Evolutionary conservation across 495 filamentous ascomycete genomes (phyloP), one percentile per base, ranked within the genome.

Genomic region (Mytilinidion resinicola): DNA sequence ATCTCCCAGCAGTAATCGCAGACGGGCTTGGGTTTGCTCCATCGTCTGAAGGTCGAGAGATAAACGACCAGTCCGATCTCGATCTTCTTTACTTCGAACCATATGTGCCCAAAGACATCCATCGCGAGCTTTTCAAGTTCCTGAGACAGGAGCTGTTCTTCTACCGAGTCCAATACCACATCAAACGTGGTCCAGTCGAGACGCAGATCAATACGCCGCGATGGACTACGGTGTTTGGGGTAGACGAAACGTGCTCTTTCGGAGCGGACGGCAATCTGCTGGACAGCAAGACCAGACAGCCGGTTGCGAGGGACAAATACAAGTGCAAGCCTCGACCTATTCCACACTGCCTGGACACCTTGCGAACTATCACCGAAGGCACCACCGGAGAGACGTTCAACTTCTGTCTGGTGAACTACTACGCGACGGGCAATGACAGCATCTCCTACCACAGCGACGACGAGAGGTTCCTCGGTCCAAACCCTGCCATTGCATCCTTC

Each of bases 361-460:
- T 90, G 1, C 76, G 80, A 4, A 67, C 67, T 36, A 64, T 76
- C 36, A 80, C 84, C 6, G 82, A 89, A 69, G 69, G 74, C 5
- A 74, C 80, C 4, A 86, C 85, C 1, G 74, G 74, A n/a, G 73
- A 75, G 56, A 77, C 57, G 3, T 90, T 85, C 69, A 90, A 91
- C 63, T 88, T 89, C 71, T 81, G 80, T 55, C 74, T 90, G 1
- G 84, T 90, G 9, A 90, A 90, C 63, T 90, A 90, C 74, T 90
- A 90, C 70, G 80, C 83, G 35, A 76, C 74, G 30, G 86, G 85
- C 1, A 70, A 78, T 10, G 85, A 89, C 69, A 86, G 82, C 55
- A 90, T 90, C 36, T 74, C 81, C 21, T 91, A 85, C 67, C 85
- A 89, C 67, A 85, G 83, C 37, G 87, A 89, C 61, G 86, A 89